These are phyloP conservation scores for Beauveria scarabaeidicola DNA, from an alignment of 2,329 filamentous ascomycete species.

Conservation along the genomic window DNA sequence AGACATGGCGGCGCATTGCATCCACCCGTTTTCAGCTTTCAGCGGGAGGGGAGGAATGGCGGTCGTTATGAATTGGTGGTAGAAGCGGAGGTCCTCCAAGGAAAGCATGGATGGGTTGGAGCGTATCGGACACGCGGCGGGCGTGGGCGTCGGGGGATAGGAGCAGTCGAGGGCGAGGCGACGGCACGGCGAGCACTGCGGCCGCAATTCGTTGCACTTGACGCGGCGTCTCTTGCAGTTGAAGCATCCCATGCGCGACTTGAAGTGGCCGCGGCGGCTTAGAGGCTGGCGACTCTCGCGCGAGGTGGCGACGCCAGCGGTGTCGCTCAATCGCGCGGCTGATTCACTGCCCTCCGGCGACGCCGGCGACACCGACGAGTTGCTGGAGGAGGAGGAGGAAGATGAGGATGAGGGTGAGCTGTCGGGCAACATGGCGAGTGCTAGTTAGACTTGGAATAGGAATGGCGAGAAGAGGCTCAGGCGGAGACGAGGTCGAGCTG, in stretches of 20 bases:
- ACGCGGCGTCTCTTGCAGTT: constrained; percentile 25
- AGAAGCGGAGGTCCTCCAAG: constrained; percentile 39
- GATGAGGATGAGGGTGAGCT: constrained; percentile 1
- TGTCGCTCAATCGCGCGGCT: neutral
- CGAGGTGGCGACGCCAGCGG: neutral
- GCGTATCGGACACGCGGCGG: constrained; percentile 1
- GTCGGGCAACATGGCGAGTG: neutral
- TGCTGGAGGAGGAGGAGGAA: neutral
- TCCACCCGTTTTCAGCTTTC: constrained; percentile 24
- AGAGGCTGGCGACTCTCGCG: constrained; percentile 3
- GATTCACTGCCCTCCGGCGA: neutral
- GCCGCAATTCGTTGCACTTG: constrained; percentile 24
- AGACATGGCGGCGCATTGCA: constrained; percentile 25
- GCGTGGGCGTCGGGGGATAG: constrained; percentile 18
- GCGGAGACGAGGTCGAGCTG: neutral
- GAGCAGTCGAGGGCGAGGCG: constrained; percentile 27
- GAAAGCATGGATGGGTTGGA: constrained; percentile 22
- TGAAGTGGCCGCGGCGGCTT: constrained; percentile 20
- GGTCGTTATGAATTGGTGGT: constrained; percentile 39
- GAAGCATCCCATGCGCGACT: constrained; percentile 25
- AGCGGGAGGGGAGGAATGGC: constrained; percentile 31
- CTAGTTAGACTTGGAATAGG: neutral
- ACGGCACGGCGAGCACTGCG: constrained; percentile 23
- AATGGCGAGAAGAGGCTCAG: neutral
- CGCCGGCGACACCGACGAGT: neutral